phyloP scores from a whole-genome alignment of 257 asterid species.

The Verbascum thapsus region DNA sequence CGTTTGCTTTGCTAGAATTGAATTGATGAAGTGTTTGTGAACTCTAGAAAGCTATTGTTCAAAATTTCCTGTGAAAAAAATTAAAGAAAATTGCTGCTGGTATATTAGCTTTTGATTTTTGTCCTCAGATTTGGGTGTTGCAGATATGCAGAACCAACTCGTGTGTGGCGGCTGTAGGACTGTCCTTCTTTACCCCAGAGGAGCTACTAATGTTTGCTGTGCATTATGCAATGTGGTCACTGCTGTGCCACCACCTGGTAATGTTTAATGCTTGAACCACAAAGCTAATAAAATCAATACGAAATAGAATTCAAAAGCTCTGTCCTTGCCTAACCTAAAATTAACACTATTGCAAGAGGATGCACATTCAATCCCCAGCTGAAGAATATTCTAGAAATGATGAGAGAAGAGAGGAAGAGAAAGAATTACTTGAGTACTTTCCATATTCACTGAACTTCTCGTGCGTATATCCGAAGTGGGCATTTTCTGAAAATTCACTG shows the following conservation, averaged over 20 bases:
- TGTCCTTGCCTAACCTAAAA: too few species aligned
- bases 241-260: constrained; percentile 76
- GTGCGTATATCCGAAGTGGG: too few species aligned
- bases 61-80: not conserved
- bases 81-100: not conserved
- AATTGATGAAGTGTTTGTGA: not conserved
- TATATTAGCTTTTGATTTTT: not conserved
- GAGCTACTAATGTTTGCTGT: constrained; percentile 85
- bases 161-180: constrained; percentile 89
- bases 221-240: constrained; percentile 84
- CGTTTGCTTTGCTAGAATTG: constrained; percentile 4
- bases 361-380: too few species aligned
- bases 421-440: too few species aligned
- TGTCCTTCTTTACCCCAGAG: constrained; percentile 82
- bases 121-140: constrained; percentile 13
- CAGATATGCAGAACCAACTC: constrained; percentile 85
- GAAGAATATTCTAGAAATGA: too few species aligned
- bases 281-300: too few species aligned
- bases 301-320: too few species aligned
- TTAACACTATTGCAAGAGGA: too few species aligned
- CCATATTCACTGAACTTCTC: too few species aligned
- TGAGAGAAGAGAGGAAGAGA: too few species aligned
- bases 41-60: not conserved
- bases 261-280: too few species aligned
- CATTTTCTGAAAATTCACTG: too few species aligned